These are phyloP conservation scores for Cryptococcus sp. DNA, from an alignment of 1,284 basidiomycete genomes.

Conservation along the genomic window DNA sequence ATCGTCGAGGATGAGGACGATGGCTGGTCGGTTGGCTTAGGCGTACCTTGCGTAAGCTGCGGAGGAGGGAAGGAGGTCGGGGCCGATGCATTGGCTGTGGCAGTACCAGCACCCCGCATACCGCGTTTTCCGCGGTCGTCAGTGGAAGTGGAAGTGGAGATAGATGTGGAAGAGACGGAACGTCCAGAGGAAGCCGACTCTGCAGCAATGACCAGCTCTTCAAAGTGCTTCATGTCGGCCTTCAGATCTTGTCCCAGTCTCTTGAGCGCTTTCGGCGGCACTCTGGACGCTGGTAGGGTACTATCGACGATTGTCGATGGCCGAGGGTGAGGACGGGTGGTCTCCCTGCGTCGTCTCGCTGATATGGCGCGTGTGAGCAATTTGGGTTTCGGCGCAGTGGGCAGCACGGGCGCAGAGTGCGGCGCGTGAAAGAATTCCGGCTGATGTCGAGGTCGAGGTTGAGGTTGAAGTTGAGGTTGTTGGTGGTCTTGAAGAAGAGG, in stretches of 20 bases:
- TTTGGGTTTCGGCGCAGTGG: conserved; percentile 1
- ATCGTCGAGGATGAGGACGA: too few species aligned
- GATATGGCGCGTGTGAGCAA: conserved; percentile 9
- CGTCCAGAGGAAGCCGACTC: conserved; percentile 3
- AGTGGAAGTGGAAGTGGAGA: too few species aligned
- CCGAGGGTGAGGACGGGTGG: too few species aligned
- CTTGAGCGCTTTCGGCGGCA: conserved; percentile 6
- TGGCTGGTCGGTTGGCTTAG: too few species aligned
- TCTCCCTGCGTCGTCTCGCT: conserved; percentile 2
- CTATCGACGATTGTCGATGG: too few species aligned
- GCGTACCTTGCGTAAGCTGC: too few species aligned
- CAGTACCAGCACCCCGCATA: too few species aligned
- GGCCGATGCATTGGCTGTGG: too few species aligned
- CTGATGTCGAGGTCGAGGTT: background rate
- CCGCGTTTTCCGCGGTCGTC: too few species aligned
- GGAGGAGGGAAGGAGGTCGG: too few species aligned
- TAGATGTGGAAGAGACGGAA: too few species aligned
- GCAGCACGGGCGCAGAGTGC: conserved; percentile 16
- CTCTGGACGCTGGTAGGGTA: background rate
- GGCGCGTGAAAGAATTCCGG: conserved; percentile 14
- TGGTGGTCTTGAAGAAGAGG: background rate
- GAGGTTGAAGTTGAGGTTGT: background rate
- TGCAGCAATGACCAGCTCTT: conserved; percentile 7
- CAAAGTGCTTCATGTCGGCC: conserved; percentile 8
- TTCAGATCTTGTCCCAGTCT: conserved; percentile 2